Evolutionary conservation across 208 protist species (phyloP).

Genomic region (Leishmania guyanensis): DNA sequence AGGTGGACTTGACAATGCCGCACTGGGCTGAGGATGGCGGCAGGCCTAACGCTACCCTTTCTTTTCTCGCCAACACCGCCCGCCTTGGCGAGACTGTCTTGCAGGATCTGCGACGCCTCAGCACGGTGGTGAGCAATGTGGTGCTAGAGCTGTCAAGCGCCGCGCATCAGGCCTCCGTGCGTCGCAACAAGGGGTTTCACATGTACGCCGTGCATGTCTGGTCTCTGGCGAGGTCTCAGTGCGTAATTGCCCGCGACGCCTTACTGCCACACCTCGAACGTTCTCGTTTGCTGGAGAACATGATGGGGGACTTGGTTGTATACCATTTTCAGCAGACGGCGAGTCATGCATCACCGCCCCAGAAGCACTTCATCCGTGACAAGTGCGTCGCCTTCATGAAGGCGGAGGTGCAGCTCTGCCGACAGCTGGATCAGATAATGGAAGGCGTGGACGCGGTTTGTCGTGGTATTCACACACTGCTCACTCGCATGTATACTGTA

Average conservation of each 20-base stretch:
- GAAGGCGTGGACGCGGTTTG: conserved; percentile 34
- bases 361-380: conserved; percentile 31
- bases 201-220: conserved; percentile 39
- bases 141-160: conserved; percentile 47
- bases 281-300: conserved; percentile 32
- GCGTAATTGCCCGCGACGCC: conserved; percentile 34
- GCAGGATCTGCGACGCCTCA: conserved; percentile 26
- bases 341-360: conserved; percentile 28
- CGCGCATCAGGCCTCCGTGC: conserved; percentile 33
- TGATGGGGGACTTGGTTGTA: conserved; percentile 46
- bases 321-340: conserved; percentile 46
- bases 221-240: conserved; percentile 22
- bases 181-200: conserved; percentile 48
- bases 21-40: conserved; percentile 32
- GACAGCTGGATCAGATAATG: conserved; percentile 37
- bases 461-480: conserved; percentile 17
- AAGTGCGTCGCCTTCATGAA: conserved; percentile 31
- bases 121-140: conserved; percentile 23
- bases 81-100: conserved; percentile 31
- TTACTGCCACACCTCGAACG: conserved; percentile 40
- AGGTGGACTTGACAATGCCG: conserved; percentile 14
- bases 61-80: conserved; percentile 41
- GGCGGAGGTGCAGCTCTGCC: conserved; percentile 41
- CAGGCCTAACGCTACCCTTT: conserved; percentile 31
- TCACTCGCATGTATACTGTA: conserved; percentile 19